Evolutionary conservation across 2,329 filamentous ascomycete genomes (phyloP), one percentile per base, ranked within the genome.

Genomic region (Aspergillus clavatus): DNA sequence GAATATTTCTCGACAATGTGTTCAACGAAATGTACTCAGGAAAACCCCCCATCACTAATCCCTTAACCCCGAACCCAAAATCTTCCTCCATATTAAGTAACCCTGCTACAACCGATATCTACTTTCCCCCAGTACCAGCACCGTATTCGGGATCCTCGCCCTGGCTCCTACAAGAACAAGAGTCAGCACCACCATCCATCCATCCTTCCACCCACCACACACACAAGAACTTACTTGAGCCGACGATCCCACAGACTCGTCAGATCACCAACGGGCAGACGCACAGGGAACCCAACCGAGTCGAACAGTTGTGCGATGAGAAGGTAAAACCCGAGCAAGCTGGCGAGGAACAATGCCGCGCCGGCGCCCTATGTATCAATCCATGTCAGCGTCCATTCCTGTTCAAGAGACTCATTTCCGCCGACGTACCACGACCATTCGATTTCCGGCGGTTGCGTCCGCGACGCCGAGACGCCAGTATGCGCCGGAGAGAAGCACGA

Each of bases 401-500:
- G n/a, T n/a, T n/a, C n/a, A n/a, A n/a, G n/a, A n/a, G n/a, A n/a
- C n/a, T n/a, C n/a, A n/a, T 24, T 24, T 24, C 5, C 4, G 4
- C 8, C 8, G 23, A 50, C 49, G 50, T 29, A 62, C 59, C 36
- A 56, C 55, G 2, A 62, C 50, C 4, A 71, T 47, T 24, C 58
- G 61, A 10, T 47, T 43, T 4, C 69, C 67, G 14, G 53, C 47
- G 0, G 39, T 48, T 0, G 56, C 52, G 22, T 71, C 65, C 0
- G 59, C 68, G 14, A 67, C 52, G 3, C 80, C 81, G 7, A 75
- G 56, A 14, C 77, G 63, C 73, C 78, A 84, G 65, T 81, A 86
- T 0, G 75, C 75, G 2, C 73, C 81, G 0, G 83, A 75, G 24
- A 88, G 71, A 21, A 81, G 68, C 10, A 66, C 61, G 59, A 89